A percentile compares a stretch with the other conserved stretches of the same genome.
These are phyloP conservation scores for Spinellus fusiger DNA, from an alignment of 192 early-diverging fungal genomes.

Conservation along the genomic window DNA sequence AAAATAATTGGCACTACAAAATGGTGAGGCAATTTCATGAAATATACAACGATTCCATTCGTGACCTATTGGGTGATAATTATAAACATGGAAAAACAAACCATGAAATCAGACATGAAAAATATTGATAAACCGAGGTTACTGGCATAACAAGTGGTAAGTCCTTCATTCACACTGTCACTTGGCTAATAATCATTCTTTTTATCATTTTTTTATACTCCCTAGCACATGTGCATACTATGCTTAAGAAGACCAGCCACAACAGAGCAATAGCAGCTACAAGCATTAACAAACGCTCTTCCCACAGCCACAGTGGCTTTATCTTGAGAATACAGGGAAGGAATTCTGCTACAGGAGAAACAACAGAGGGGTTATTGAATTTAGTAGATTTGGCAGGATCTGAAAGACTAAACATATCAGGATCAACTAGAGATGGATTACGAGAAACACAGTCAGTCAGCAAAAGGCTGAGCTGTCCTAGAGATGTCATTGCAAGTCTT, in stretches of 20 bases:
- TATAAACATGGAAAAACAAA: constrained; percentile 51
- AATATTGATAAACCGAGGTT: constrained; percentile 68
- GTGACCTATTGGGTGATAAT: constrained; percentile 63
- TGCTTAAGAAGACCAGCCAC: constrained; percentile 68
- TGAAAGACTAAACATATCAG: constrained; percentile 78
- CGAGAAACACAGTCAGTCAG: constrained; percentile 96
- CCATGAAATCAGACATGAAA: constrained; percentile 82
- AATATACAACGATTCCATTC: constrained; percentile 93
- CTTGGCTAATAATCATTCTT: too few relatives aligned
- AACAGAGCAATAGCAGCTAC: constrained; percentile 91
- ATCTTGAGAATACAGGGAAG: constrained; percentile 70
- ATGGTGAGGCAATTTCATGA: constrained; percentile 89
- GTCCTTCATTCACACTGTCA: background rate
- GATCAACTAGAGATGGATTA: constrained; percentile 80
- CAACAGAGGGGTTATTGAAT: constrained; percentile 73
- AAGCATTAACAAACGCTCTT: constrained; percentile 89
- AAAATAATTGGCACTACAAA: constrained; percentile 83
- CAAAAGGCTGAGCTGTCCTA: constrained; percentile 81
- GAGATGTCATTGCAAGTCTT: constrained; percentile 89
- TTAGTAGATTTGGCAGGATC: constrained; percentile 94
- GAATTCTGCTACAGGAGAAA: constrained; percentile 71
- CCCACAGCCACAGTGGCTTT: constrained; percentile 91
- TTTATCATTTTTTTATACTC: constrained; percentile 57
- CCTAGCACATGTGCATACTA: constrained; percentile 62
- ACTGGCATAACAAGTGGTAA: constrained; percentile 66